These are phyloP conservation scores for Lachancea thermotolerans DNA, from an alignment of 805 yeast species.

Conservation along the genomic window DNA sequence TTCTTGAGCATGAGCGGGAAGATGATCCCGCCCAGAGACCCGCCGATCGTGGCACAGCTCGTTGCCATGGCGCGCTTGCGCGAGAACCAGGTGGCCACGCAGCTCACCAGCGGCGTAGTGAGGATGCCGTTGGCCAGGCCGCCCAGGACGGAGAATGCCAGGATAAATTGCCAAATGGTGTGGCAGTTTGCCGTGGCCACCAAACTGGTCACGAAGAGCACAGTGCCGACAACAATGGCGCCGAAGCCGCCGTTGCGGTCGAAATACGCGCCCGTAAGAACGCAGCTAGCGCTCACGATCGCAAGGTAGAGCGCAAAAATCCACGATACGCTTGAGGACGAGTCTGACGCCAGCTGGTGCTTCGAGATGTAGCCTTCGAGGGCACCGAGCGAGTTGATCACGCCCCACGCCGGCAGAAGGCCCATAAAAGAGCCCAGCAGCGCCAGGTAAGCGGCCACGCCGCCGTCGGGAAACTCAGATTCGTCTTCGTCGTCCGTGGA, in stretches of 20 bases:
- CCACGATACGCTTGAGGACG: conserved; percentile 54
- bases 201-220: conserved; percentile 44
- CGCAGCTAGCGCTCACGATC: conserved; percentile 45
- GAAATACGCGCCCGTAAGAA: conserved; percentile 53
- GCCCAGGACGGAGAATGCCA: conserved; percentile 48
- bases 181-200: conserved; percentile 52
- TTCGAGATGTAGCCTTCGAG: conserved; percentile 52
- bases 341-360: conserved; percentile 45
- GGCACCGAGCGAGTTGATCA: conserved; percentile 58
- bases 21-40: conserved; percentile 49
- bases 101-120: conserved; percentile 55
- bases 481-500: conserved; percentile 13
- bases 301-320: conserved; percentile 57
- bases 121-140: conserved; percentile 58
- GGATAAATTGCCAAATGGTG: conserved; percentile 51
- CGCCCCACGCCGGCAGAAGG: conserved; percentile 50
- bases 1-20: conserved; percentile 49
- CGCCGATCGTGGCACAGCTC: conserved; percentile 46
- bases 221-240: conserved; percentile 40
- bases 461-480: conserved; percentile 46
- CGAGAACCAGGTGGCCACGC: conserved; percentile 60
- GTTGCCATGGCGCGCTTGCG: conserved; percentile 52
- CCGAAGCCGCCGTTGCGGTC: conserved; percentile 51
- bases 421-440: conserved; percentile 59
- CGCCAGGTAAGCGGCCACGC: conserved; percentile 48